Evolutionary conservation across 345 rosid genomes (phyloP).

Genomic region (Melaleuca alternifolia): DNA sequence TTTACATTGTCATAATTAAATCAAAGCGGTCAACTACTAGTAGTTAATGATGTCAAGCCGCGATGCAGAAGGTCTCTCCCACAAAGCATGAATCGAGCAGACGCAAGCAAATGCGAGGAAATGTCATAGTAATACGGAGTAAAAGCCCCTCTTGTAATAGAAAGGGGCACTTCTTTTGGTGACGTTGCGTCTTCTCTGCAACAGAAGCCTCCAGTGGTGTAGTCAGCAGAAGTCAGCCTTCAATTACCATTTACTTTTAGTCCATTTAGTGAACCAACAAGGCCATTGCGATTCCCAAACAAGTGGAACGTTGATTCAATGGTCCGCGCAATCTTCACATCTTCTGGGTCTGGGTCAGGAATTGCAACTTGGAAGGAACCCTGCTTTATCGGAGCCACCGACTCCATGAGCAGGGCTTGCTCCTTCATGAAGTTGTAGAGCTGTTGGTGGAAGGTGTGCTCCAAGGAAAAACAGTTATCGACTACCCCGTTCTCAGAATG

Average conservation of each 20-base stretch:
- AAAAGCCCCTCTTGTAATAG: neutral
- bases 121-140: neutral
- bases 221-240: constrained; percentile 9
- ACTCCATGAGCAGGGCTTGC: constrained; percentile 22
- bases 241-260: constrained; percentile 21
- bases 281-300: constrained; percentile 35
- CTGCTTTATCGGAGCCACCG: constrained; percentile 39
- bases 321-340: constrained; percentile 40
- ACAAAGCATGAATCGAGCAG: neutral
- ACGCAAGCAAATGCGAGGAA: neutral
- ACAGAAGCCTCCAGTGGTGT: neutral
- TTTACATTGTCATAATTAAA: neutral
- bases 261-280: constrained; percentile 18
- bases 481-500: constrained; percentile 25
- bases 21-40: neutral
- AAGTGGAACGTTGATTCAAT: constrained; percentile 68
- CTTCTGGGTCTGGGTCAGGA: constrained; percentile 53
- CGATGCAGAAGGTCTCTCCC: neutral
- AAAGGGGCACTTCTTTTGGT: neutral
- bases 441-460: constrained; percentile 79
- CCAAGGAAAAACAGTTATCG: constrained; percentile 73
- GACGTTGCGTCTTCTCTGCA: neutral
- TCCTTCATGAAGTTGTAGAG: constrained; percentile 64
- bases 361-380: constrained; percentile 76
- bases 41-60: neutral